A percentile compares a stretch with the other conserved stretches of the same genome.
Evolutionary conservation across 2,329 filamentous ascomycete genomes (phyloP).

Genomic region (Sporothrix protearum): DNA sequence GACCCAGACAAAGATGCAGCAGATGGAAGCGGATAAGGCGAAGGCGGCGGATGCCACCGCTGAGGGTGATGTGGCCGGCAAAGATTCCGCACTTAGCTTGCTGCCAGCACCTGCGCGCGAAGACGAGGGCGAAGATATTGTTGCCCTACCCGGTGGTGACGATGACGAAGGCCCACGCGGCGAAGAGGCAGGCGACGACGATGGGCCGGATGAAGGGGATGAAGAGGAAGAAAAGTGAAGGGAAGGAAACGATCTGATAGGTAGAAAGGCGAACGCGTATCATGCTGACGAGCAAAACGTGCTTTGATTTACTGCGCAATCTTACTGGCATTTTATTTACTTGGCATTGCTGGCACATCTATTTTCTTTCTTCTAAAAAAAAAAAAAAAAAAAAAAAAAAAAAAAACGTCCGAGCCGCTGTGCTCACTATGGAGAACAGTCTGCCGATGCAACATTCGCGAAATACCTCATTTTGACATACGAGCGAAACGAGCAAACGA

Average conservation of each 20-base stretch:
- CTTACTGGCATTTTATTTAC: not conserved
- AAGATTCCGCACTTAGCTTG: not conserved
- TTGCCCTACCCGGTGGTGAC: constrained; percentile 24
- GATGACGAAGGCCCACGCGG: constrained; percentile 8
- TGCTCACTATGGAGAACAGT: not conserved
- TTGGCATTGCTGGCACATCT: not conserved
- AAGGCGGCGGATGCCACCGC: not conserved
- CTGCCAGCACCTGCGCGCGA: constrained; percentile 5
- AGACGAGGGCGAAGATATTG: constrained; percentile 23
- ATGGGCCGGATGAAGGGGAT: not conserved
- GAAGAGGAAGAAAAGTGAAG: not conserved
- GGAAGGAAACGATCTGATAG: not conserved
- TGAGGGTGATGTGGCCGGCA: not conserved
- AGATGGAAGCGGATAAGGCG: constrained; percentile 39
- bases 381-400: too few species aligned
- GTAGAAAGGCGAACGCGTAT: not conserved
- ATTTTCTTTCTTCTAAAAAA: too few species aligned
- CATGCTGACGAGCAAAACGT: not conserved
- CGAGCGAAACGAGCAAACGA: not conserved
- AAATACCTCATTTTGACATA: not conserved
- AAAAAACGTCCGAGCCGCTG: too few species aligned
- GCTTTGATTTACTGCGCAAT: not conserved
- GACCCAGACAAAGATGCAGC: constrained; percentile 62
- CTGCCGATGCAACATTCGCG: not conserved
- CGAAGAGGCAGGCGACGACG: not conserved